These are phyloP conservation scores for Wallemia mellicola DNA, from an alignment of 1,284 basidiomycete genomes.

Conservation along the genomic window DNA sequence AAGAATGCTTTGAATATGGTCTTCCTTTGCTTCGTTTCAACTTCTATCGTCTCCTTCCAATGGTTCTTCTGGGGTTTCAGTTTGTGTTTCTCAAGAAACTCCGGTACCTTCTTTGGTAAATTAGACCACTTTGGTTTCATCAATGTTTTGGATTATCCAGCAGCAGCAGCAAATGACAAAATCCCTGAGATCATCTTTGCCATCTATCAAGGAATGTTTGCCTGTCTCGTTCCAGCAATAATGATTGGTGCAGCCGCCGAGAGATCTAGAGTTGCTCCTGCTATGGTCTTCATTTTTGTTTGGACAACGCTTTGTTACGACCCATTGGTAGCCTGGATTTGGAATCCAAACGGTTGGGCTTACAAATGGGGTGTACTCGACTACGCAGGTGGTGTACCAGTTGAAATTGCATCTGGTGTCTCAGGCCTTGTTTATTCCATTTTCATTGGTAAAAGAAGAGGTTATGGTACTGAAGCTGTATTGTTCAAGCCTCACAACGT, in stretches of 20 bases:
- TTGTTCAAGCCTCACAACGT: slow-evolving; percentile 86
- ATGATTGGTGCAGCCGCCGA: slow-evolving; percentile 40
- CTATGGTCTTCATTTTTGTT: slow-evolving; percentile 57
- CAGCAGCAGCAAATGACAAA: slow-evolving; percentile 28
- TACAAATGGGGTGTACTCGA: slow-evolving; percentile 71
- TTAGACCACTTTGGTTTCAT: slow-evolving; percentile 24
- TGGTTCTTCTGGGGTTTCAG: slow-evolving; percentile 18
- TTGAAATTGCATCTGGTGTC: slow-evolving; percentile 71
- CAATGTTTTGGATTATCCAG: slow-evolving; percentile 41
- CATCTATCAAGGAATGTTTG: slow-evolving; percentile 36
- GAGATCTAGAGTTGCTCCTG: slow-evolving; percentile 55
- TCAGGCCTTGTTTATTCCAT: slow-evolving; percentile 61
- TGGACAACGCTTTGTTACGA: slow-evolving; percentile 34
- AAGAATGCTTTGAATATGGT: slow-evolving; percentile 24
- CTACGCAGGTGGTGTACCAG: slow-evolving; percentile 65
- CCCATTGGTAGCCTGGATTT: slow-evolving; percentile 30
- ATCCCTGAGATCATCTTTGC: slow-evolving; percentile 32
- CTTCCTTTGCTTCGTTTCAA: slow-evolving; percentile 26
- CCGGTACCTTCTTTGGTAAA: slow-evolving; percentile 34
- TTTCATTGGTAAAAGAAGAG: slow-evolving; percentile 24
- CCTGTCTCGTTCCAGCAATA: slow-evolving; percentile 22
- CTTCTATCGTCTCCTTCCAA: slow-evolving; percentile 45
- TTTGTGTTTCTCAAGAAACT: slow-evolving; percentile 27
- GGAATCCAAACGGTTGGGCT: slow-evolving; percentile 54
- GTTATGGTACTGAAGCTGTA: slow-evolving; percentile 46